phyloP scores from a whole-genome alignment of 2,329 filamentous ascomycete species.

The Nigrograna mackinnonii region DNA sequence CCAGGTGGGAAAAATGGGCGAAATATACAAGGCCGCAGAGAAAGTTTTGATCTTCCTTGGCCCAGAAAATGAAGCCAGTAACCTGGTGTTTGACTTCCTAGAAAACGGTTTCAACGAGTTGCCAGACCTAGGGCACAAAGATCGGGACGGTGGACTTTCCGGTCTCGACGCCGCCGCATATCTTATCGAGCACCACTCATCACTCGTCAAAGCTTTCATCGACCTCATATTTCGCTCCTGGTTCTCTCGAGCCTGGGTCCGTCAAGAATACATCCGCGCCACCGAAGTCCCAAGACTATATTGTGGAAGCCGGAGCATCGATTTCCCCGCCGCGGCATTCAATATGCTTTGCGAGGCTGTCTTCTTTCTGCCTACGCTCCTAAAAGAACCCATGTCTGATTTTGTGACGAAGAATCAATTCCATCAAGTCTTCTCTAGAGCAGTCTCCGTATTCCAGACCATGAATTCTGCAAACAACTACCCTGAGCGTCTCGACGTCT shows the following conservation, averaged over 20 bases:
- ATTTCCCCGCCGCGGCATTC: slow-evolving; percentile 2
- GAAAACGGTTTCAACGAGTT: slow-evolving; percentile 3
- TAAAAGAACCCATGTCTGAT: slow-evolving; percentile 6
- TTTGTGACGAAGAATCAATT: not conserved
- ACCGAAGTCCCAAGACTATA: slow-evolving; percentile 1
- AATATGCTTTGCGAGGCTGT: slow-evolving; percentile 6
- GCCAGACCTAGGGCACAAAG: slow-evolving; percentile 1
- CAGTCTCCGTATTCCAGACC: slow-evolving; percentile 5
- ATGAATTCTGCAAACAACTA: slow-evolving; percentile 4
- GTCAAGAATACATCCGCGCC: slow-evolving; percentile 6
- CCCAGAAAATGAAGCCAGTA: slow-evolving; percentile 1
- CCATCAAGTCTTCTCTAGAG: slow-evolving; percentile 4
- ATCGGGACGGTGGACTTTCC: not conserved
- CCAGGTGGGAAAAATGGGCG: slow-evolving; percentile 11
- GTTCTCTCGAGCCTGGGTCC: slow-evolving; percentile 4
- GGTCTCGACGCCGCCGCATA: slow-evolving; percentile 2
- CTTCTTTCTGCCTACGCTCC: slow-evolving; percentile 3
- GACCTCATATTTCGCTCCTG: slow-evolving; percentile 4
- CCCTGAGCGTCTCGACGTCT: slow-evolving; percentile 1
- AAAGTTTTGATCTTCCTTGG: slow-evolving; percentile 11
- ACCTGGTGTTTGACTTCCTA: slow-evolving; percentile 4
- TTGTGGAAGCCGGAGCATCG: slow-evolving; percentile 3
- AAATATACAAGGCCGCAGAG: slow-evolving; percentile 8
- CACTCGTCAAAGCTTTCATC: slow-evolving; percentile 4
- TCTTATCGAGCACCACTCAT: slow-evolving; percentile 2